Base-by-base conservation (phyloP, 2,329 filamentous ascomycete species). In the Microdochium nivale region DNA sequence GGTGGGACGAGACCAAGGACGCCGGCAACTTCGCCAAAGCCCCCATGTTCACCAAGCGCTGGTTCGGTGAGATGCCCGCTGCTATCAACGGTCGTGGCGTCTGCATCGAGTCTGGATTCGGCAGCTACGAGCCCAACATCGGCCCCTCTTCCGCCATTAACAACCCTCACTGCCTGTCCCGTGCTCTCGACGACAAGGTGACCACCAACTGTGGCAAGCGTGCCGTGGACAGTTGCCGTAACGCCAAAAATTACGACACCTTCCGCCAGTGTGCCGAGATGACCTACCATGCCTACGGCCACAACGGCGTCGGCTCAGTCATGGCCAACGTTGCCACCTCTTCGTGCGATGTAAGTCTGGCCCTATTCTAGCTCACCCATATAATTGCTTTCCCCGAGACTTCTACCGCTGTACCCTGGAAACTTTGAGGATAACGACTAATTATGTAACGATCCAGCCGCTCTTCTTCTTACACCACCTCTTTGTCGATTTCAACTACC, bases 1-100 rank as follows among this genome's bases (percentile, higher is more conserved):
- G 68, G 66, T 71, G 68, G 68, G 67, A 71, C 56, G 68, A 70
- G 66, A 65, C 66, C 25, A 60, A 65, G 25, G 57, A 69, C 49
- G 57, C 65, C 9, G 66, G 65, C 48, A 56, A 62, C 50, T 69
- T 68, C 51, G 57, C 58, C 30, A 47, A 56, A 13, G 61, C 65
- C 1, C 60, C 61, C 40, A n/a, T 69, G 14, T 68, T 67, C 58
- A 62, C 57, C 21, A 53, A 60, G 19, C 52, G 49, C 8, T 65
- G 60, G 52, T 65, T 67, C 47, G 65, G 66, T 21, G 46, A 37
- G 16, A 21, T 21, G 9, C 40, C 47, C 8, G 40, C 32, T 3
- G 49, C 33, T 32, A 44, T 47, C 40, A 35, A 48, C 43, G 49
- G 43, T 40, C 30, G 33, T 14, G 25, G 40, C 25, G 47, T 46